Evolutionary conservation across 805 yeast genomes (phyloP).

Genomic region (Kodamaea leandrae): DNA sequence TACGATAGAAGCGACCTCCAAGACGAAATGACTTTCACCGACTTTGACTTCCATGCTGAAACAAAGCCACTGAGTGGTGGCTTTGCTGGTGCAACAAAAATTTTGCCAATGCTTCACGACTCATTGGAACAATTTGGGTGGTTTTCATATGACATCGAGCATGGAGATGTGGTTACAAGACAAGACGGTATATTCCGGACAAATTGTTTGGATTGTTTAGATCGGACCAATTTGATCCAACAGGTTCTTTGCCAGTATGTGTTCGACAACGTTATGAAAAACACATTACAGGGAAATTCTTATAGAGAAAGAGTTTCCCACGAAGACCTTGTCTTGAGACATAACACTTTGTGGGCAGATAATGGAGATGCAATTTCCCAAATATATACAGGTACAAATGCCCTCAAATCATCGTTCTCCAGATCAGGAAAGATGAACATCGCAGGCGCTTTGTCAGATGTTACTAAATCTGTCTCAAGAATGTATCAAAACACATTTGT

Average conservation of each 20-base stretch:
- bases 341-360: conserved; percentile 53
- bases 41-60: conserved; percentile 92
- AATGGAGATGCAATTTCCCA: conserved; percentile 66
- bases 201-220: conserved; percentile 92
- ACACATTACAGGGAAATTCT: conserved; percentile 24
- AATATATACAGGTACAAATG: conserved; percentile 71
- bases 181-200: conserved; percentile 92
- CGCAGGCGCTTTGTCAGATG: conserved; percentile 97
- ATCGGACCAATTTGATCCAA: conserved; percentile 86
- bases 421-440: conserved; percentile 94
- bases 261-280: conserved; percentile 42
- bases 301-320: conserved; percentile 20
- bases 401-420: conserved; percentile 86
- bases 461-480: conserved; percentile 91
- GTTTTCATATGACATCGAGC: conserved; percentile 64
- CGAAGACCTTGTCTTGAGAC: conserved; percentile 48
- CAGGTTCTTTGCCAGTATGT: conserved; percentile 78
- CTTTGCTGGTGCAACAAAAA: conserved; percentile 74
- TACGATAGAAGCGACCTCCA: conserved; percentile 27
- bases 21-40: conserved; percentile 53
- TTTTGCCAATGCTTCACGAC: conserved; percentile 60
- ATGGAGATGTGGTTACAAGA: conserved; percentile 56
- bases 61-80: conserved; percentile 76
- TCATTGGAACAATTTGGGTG: conserved; percentile 79
- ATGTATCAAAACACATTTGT: conserved; percentile 95